Evolutionary conservation across 331 rosid genomes (phyloP), one percentile per base, ranked within the genome.

Genomic region (Dryas integrifolia): DNA sequence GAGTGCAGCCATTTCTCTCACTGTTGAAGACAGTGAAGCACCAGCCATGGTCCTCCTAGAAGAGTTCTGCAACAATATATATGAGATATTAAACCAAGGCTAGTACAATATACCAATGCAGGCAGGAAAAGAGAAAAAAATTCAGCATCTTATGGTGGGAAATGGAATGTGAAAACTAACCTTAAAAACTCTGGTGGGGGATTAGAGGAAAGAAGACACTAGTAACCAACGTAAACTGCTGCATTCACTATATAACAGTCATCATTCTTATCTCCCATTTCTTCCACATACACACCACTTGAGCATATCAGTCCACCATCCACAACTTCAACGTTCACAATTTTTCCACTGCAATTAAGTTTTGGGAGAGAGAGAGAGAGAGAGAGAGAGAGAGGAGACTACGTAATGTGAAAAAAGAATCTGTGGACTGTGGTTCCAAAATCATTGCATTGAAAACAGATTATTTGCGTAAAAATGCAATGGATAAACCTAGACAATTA

Each of bases 281-380:
- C 97, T 83, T 94, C 97, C 70, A 95, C 86, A 18, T 43, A 55
- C 58, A 84, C 88, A 11, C 90, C 90, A n/a, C 90, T 91, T 69
- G 97, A 94, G 90, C 98, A 94, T 80, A 91, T 77, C 75, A 94
- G 80, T 72, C 98, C 98, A 73, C 97, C 98, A 58, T 94, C 98
- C 62, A 89, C 98, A 58, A 94, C 86, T 66, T 89, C 97, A 69
- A 91, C 83, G 59, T 86, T 82, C 86, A 89, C 66, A 80, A 94
- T 86, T 63, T 91, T 82, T 18, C 98, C 98, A 77, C 97, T 94
- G 96, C 86, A 78, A 79, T 60, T 35, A 55, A 38, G 43, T 53
- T 61, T 39, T 70, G 9, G 13, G 43, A 9, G 24, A 0, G 47
- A 67, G 40, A 67, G 10, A 50, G n/a, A n/a, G n/a, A n/a, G 35